Conservation (phyloP, 768 basidiomycete genomes). For the Tricholoma saponaceum region DNA sequence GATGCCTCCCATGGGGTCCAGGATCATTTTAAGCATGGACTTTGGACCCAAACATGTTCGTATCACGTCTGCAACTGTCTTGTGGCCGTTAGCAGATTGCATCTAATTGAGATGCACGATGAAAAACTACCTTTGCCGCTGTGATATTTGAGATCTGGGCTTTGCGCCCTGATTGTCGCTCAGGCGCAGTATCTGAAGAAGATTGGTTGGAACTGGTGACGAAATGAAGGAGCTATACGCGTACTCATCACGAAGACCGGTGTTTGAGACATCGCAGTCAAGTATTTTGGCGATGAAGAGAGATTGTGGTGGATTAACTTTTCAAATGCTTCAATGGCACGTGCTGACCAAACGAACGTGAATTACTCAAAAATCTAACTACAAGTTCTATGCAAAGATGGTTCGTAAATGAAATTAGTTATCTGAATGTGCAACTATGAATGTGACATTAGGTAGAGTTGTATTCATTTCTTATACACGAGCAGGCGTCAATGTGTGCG, state of each 20-base stretch:
- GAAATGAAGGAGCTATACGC: background rate
- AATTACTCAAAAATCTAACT: background rate
- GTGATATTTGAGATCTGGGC: conserved; percentile 97
- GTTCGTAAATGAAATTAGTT: background rate
- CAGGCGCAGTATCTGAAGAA: conserved; percentile 80
- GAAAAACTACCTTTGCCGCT: conserved; percentile 79
- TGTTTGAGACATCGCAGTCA: conserved; percentile 7
- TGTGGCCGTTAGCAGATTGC: conserved; percentile 2
- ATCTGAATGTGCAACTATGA: background rate
- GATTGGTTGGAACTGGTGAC: background rate
- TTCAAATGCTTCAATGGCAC: background rate
- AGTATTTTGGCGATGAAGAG: background rate
- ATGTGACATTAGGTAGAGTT: background rate
- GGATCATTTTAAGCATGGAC: conserved; percentile 99
- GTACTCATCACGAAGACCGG: conserved; percentile 9
- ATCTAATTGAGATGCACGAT: background rate
- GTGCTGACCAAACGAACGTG: background rate
- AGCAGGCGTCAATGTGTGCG: background rate
- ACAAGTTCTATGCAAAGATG: background rate
- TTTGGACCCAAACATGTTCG: conserved; percentile 96
- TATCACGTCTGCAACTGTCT: conserved; percentile 99
- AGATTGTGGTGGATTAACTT: background rate
- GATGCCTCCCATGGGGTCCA: conserved; percentile 99
- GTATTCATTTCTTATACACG: background rate
- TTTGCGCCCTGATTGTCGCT: conserved; percentile 91